A percentile compares a stretch with the other conserved stretches of the same genome.
Evolutionary conservation across 2,329 filamentous ascomycete genomes (phyloP).

Genomic region (Talaromyces funiculosus): DNA sequence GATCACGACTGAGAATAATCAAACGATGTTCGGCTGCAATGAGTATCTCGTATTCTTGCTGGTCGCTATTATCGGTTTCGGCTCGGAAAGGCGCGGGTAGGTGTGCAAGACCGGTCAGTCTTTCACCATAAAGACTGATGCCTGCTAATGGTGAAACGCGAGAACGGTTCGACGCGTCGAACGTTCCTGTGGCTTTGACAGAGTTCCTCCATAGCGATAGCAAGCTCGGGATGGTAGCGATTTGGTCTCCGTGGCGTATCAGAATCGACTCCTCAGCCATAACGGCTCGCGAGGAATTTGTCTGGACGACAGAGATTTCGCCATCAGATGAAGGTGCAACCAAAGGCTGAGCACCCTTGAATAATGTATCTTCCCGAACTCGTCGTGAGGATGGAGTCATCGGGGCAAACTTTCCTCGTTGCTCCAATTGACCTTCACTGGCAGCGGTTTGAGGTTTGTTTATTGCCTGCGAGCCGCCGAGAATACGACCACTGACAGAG

Average conservation of each 20-base stretch:
- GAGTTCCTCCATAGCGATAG: constrained; percentile 41
- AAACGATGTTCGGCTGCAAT: constrained; percentile 38
- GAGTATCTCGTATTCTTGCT: constrained; percentile 33
- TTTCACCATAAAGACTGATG: constrained; percentile 37
- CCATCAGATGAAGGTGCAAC: constrained; percentile 33
- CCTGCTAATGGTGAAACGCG: constrained; percentile 35
- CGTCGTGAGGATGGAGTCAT: constrained; percentile 46
- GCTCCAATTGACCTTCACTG: constrained; percentile 20
- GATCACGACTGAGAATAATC: constrained; percentile 27
- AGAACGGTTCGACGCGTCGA: constrained; percentile 35
- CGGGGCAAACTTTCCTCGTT: constrained; percentile 37
- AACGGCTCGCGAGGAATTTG: constrained; percentile 29
- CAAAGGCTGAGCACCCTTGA: constrained; percentile 32
- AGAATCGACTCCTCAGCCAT: constrained; percentile 41
- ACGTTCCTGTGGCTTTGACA: constrained; percentile 32
- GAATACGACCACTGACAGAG: constrained; percentile 37
- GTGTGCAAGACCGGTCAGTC: constrained; percentile 34
- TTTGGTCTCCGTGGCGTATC: constrained; percentile 38
- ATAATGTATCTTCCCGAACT: constrained; percentile 40
- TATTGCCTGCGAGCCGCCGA: constrained; percentile 20
- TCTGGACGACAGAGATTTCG: constrained; percentile 37
- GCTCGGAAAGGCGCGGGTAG: constrained; percentile 27
- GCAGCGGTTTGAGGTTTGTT: constrained; percentile 19
- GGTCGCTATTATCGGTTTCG: constrained; percentile 18
- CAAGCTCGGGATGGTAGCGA: constrained; percentile 39